Percentiles rank a stretch among this genome's conserved stretches.
Conservation (phyloP, 106 monocot genomes). For the Dendrobium nobile region DNA sequence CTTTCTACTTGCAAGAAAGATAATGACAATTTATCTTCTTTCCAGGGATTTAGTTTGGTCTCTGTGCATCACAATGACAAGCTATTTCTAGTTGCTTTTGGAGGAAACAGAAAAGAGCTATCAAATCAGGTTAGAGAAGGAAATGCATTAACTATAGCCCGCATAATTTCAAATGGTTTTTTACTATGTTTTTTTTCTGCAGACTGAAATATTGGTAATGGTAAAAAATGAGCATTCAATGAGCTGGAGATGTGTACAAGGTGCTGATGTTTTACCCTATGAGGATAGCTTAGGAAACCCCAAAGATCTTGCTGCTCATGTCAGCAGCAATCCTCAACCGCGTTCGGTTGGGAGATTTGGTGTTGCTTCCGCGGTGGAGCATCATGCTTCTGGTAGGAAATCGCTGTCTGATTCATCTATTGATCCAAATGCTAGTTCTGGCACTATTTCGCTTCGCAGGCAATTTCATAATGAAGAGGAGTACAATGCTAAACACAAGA, state of each 20-base stretch:
- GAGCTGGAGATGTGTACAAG: conserved; percentile 67
- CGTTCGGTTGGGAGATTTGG: conserved; percentile 35
- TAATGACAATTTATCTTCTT: background rate
- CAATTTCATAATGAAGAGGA: conserved; percentile 74
- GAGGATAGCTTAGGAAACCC: conserved; percentile 34
- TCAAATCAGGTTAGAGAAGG: conserved; percentile 61
- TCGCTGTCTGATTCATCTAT: conserved; percentile 67
- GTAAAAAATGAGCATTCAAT: conserved; percentile 53
- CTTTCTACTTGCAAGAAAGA: background rate
- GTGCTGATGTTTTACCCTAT: conserved; percentile 37
- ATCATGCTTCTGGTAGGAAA: conserved; percentile 58
- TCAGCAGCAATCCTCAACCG: conserved; percentile 19
- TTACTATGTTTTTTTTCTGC: conserved; percentile 1
- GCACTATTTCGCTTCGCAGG: conserved; percentile 59
- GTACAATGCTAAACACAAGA: conserved; percentile 30
- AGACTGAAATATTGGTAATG: conserved; percentile 83
- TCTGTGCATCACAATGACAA: conserved; percentile 69
- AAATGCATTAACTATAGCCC: background rate
- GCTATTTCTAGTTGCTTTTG: conserved; percentile 80
- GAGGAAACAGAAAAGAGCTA: conserved; percentile 86
- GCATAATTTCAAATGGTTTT: background rate
- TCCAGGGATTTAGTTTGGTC: conserved; percentile 85
- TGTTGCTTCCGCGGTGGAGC: conserved; percentile 53
- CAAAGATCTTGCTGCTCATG: conserved; percentile 40
- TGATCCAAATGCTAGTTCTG: conserved; percentile 28